Conservation (phyloP, 257 asterid species). For the Solanum ossicruentum region DNA sequence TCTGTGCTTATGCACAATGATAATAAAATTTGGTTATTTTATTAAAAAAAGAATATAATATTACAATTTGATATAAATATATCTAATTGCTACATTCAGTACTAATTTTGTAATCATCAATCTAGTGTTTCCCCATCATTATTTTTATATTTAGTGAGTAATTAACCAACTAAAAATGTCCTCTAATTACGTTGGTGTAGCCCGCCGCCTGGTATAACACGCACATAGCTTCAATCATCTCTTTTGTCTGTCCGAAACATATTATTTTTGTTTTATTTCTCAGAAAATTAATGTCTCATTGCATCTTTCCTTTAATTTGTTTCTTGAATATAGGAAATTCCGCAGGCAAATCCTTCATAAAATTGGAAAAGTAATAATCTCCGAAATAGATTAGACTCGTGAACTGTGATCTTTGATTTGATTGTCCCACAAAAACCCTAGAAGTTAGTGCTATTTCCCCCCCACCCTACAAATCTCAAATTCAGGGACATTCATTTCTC, state of each 20-base stretch:
- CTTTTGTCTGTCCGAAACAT: not conserved
- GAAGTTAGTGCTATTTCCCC: not conserved
- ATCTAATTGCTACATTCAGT: not conserved
- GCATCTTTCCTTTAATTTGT: not conserved
- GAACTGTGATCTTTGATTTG: slow-evolving; percentile 3
- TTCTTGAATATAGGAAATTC: not conserved
- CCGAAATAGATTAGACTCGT: not conserved
- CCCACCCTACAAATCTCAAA: not conserved
- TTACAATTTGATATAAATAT: not conserved
- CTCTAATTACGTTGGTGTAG: not conserved
- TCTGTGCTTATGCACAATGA: no score
- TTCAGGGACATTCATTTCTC: not conserved
- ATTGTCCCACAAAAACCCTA: slow-evolving; percentile 5
- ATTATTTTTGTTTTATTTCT: not conserved
- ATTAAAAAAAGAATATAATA: no score
- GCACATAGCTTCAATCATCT: not conserved
- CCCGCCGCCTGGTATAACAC: not conserved
- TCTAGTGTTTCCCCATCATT: not conserved
- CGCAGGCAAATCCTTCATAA: not conserved
- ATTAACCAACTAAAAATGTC: not conserved
- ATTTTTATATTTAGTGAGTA: not conserved
- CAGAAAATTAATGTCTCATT: not conserved
- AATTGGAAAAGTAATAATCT: not conserved
- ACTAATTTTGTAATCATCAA: not conserved
- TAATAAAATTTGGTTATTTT: no score